Percentiles rank a stretch among this genome's conserved stretches.
These are phyloP conservation scores for Calonectria multiphialidica DNA, from an alignment of 2,329 filamentous ascomycete species.

Conservation along the genomic window DNA sequence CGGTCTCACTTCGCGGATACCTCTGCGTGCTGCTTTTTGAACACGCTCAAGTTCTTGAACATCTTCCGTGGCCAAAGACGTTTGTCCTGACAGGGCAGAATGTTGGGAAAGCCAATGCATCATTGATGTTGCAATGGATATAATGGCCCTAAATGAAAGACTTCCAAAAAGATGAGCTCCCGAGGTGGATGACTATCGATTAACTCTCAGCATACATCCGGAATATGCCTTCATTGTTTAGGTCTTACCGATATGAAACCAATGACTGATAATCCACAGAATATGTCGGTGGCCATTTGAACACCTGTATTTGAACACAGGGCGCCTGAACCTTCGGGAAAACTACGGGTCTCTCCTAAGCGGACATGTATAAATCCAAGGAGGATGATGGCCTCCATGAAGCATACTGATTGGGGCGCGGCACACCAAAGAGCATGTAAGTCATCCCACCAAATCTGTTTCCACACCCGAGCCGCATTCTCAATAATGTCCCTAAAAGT, in stretches of 20 bases:
- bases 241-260: neutral
- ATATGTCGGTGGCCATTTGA: neutral
- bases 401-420: neutral
- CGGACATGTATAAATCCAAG: neutral
- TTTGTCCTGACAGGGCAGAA: neutral
- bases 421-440: neutral
- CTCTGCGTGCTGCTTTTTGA: neutral
- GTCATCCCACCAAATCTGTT: neutral
- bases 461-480: neutral
- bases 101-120: neutral
- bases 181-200: neutral
- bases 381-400: neutral
- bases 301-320: neutral
- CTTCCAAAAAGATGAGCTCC: neutral
- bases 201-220: neutral
- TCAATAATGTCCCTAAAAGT: neutral
- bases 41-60: neutral
- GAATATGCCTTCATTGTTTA: neutral
- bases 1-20: neutral
- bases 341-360: neutral
- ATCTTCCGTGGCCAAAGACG: neutral
- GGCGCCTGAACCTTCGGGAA: no score
- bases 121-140: neutral
- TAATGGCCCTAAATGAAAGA: neutral
- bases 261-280: neutral